Percentiles rank a stretch among this genome's conserved stretches.
These are phyloP conservation scores for Pterulicium gracile DNA, from an alignment of 1,284 basidiomycete species.

Conservation along the genomic window DNA sequence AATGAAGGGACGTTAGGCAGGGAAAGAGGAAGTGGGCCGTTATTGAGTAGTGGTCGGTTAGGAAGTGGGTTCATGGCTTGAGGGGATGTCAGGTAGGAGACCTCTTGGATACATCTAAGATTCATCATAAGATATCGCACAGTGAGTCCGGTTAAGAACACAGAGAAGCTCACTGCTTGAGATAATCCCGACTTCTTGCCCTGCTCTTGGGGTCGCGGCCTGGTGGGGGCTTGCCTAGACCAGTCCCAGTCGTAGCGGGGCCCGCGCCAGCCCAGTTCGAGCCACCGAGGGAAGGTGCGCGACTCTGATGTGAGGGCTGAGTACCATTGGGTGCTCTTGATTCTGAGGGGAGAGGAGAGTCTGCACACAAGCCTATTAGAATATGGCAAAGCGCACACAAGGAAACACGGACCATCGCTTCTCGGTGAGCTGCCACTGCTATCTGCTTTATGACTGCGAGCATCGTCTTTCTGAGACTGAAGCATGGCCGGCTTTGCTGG, in stretches of 20 bases:
- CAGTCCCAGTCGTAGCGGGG: slow-evolving; percentile 28
- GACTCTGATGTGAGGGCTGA: slow-evolving; percentile 25
- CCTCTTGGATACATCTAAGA: slow-evolving; percentile 87
- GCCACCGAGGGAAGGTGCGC: slow-evolving; percentile 48
- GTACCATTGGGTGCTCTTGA: slow-evolving; percentile 49
- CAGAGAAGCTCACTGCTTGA: slow-evolving; percentile 76
- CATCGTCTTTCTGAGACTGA: slow-evolving; percentile 62
- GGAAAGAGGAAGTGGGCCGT: slow-evolving; percentile 48
- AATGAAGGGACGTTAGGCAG: slow-evolving; percentile 64
- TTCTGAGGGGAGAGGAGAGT: slow-evolving; percentile 63
- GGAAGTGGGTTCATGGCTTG: slow-evolving; percentile 96
- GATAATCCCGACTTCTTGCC: slow-evolving; percentile 90
- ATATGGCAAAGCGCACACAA: slow-evolving; percentile 8
- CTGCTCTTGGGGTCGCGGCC: slow-evolving; percentile 89
- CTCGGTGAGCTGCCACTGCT: slow-evolving; percentile 72
- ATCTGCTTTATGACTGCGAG: slow-evolving; percentile 57
- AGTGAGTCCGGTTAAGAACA: slow-evolving; percentile 4
- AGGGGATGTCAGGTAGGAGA: slow-evolving; percentile 93
- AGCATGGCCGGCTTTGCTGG: slow-evolving; percentile 49
- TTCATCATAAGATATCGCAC: not conserved
- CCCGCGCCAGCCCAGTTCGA: slow-evolving; percentile 35
- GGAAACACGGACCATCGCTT: slow-evolving; percentile 53
- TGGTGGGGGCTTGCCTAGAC: slow-evolving; percentile 58
- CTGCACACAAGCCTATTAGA: slow-evolving; percentile 23
- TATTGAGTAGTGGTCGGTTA: slow-evolving; percentile 67